Conservation (phyloP, 495 filamentous ascomycete genomes). For the Penicillium atrosanguineum region DNA sequence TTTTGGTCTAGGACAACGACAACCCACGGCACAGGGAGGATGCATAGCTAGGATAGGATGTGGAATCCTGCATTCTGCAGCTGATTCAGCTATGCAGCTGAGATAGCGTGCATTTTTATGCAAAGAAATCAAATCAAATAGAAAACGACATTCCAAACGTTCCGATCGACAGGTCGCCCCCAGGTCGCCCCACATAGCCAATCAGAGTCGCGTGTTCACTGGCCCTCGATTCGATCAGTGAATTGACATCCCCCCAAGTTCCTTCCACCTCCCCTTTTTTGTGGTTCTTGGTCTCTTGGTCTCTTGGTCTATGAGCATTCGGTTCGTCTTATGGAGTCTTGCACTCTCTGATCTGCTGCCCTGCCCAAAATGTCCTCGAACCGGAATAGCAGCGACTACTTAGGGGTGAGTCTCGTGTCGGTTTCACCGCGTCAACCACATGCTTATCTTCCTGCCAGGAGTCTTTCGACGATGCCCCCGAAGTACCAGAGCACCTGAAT, state of each 20-base stretch:
- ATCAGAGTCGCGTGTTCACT: conserved; percentile 23
- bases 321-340: conserved; percentile 23
- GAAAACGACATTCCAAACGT: conserved; percentile 16
- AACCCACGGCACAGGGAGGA: neutral
- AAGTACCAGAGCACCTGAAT: conserved; percentile 42
- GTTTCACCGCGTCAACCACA: conserved; percentile 9
- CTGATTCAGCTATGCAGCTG: neutral
- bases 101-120: neutral
- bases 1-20: too few species aligned
- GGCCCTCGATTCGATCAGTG: conserved; percentile 19
- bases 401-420: conserved; percentile 42
- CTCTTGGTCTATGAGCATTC: conserved; percentile 7
- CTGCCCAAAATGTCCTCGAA: conserved; percentile 34
- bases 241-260: conserved; percentile 21
- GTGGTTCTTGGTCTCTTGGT: conserved; percentile 8
- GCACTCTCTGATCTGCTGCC: conserved; percentile 18
- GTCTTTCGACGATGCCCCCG: conserved; percentile 73
- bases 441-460: conserved; percentile 50
- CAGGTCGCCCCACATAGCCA: conserved; percentile 8
- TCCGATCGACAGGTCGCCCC: conserved; percentile 20
- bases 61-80: conserved; percentile 11
- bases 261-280: conserved; percentile 23
- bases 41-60: neutral
- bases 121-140: neutral
- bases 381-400: conserved; percentile 47